Conservation (phyloP, 257 asterid species). For the Petunia secreta region DNA sequence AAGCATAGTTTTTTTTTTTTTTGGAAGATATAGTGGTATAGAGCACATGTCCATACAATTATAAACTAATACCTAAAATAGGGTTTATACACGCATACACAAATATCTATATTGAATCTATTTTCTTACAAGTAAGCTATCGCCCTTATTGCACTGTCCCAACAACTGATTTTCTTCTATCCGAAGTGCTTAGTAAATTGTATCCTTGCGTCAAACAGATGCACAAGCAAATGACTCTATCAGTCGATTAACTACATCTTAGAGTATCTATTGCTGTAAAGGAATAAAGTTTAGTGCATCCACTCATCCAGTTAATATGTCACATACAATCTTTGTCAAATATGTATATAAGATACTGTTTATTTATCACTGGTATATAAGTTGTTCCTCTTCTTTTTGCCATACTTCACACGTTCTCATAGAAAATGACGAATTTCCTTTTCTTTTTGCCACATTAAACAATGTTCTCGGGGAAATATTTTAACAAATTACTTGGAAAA, state of each 20-base stretch:
- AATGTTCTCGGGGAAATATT: background rate
- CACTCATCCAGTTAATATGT: background rate
- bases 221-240: background rate
- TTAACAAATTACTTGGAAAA: background rate
- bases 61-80: background rate
- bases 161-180: background rate
- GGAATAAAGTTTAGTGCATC: background rate
- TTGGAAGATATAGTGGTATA: background rate
- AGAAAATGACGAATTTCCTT: background rate
- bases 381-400: background rate
- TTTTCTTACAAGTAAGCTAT: background rate
- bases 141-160: background rate
- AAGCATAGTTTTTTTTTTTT: background rate
- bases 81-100: background rate
- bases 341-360: background rate
- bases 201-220: background rate
- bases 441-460: background rate
- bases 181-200: background rate
- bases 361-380: no score
- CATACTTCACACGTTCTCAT: background rate
- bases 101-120: background rate
- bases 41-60: background rate
- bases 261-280: background rate
- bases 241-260: background rate
- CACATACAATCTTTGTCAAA: background rate